These are phyloP conservation scores for Trichomonas gallinae DNA, from an alignment of 208 protist species.

Conservation along the genomic window DNA sequence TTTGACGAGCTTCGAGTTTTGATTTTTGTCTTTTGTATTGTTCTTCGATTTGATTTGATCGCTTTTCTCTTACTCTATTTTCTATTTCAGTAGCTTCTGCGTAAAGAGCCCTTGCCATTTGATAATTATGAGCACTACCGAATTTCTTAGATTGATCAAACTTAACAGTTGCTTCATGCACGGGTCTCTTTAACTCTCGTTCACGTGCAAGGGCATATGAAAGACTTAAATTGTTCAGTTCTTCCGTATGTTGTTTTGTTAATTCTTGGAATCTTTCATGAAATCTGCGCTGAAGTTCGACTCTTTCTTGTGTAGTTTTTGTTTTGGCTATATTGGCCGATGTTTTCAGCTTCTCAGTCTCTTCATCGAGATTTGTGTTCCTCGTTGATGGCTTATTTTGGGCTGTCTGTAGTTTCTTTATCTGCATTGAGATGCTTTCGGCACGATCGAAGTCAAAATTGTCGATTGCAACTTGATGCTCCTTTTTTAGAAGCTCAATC, in stretches of 20 bases:
- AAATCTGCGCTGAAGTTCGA: neutral
- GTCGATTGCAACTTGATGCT: neutral
- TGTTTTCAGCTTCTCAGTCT: neutral
- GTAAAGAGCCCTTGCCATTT: neutral
- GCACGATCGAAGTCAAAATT: slow-evolving; percentile 18
- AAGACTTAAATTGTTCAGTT: neutral
- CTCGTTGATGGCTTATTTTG: neutral
- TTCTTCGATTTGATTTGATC: neutral
- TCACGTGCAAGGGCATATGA: neutral
- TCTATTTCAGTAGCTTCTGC: neutral
- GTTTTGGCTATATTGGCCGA: neutral
- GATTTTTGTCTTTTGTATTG: neutral
- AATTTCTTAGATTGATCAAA: neutral
- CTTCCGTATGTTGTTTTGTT: neutral
- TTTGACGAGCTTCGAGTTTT: neutral
- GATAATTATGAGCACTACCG: neutral
- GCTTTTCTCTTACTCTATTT: neutral
- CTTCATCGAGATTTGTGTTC: neutral
- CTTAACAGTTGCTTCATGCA: neutral
- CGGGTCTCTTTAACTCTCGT: neutral
- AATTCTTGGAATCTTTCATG: neutral
- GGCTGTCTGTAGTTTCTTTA: neutral
- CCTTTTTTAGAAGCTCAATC: neutral
- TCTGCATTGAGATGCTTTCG: neutral
- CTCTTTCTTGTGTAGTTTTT: neutral